Evolutionary conservation across 2,329 filamentous ascomycete species (phyloP).

Genomic region (Huntiella savannae): DNA sequence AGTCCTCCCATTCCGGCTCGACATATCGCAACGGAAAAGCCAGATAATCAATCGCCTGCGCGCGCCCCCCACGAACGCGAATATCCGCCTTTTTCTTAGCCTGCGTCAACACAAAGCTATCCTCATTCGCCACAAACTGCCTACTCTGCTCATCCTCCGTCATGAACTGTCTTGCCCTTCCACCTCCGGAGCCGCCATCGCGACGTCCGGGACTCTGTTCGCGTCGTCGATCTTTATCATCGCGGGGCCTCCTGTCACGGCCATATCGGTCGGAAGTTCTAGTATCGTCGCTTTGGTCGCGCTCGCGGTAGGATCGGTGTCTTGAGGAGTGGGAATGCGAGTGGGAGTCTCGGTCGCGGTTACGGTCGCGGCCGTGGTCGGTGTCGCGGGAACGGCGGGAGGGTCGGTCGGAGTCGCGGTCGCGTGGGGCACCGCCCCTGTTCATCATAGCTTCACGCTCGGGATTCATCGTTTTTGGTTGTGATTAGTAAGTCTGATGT

Average conservation of each 20-base stretch:
- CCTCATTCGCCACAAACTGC: slow-evolving; percentile 82
- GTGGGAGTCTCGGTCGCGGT: slow-evolving; percentile 28
- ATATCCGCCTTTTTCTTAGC: slow-evolving; percentile 97
- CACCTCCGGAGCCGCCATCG: slow-evolving; percentile 14
- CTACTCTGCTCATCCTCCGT: slow-evolving; percentile 61
- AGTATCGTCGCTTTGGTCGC: slow-evolving; percentile 35
- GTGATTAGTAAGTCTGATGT: neutral
- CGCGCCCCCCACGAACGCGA: slow-evolving; percentile 74
- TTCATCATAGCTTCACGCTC: slow-evolving; percentile 33
- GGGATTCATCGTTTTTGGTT: slow-evolving; percentile 28
- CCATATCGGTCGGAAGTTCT: slow-evolving; percentile 22
- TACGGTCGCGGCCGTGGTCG: slow-evolving; percentile 12
- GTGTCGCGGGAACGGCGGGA: neutral
- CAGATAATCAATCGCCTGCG: slow-evolving; percentile 83
- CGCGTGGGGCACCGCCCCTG: neutral
- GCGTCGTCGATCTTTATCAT: neutral
- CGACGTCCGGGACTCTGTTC: neutral
- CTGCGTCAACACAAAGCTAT: slow-evolving; percentile 88
- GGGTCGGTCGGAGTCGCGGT: neutral
- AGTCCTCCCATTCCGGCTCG: slow-evolving; percentile 64
- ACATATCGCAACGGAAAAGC: slow-evolving; percentile 80
- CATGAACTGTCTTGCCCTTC: slow-evolving; percentile 27
- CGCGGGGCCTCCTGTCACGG: no score
- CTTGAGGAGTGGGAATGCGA: slow-evolving; percentile 17
- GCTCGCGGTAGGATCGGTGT: slow-evolving; percentile 23